A percentile compares a stretch with the other conserved stretches of the same genome.
These are phyloP conservation scores for Amanita jacksonii DNA, from an alignment of 768 basidiomycete genomes.

Conservation along the genomic window DNA sequence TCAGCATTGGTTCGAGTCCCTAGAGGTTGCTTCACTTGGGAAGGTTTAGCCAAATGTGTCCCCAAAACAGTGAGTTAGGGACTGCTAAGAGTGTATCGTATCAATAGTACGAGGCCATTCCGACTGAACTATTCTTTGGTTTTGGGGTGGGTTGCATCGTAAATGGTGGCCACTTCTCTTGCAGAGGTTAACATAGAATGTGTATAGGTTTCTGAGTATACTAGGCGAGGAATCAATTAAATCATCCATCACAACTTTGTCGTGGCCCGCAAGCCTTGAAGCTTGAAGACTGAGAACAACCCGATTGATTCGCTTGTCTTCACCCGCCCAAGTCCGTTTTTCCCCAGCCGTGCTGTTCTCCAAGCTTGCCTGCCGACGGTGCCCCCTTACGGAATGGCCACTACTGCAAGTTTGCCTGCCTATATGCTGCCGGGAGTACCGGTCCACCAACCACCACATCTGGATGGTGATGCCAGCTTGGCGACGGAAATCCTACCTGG, in stretches of 20 bases:
- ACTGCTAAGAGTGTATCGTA: no score
- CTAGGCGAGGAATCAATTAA: no score
- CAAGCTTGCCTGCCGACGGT: slow-evolving; percentile 16
- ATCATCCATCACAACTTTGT: slow-evolving; percentile 6
- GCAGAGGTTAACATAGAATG: no score
- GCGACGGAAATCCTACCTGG: slow-evolving; percentile 89
- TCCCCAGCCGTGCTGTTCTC: slow-evolving; percentile 18
- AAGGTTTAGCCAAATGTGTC: no score
- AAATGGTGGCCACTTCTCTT: no score
- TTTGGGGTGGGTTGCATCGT: no score
- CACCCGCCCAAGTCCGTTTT: slow-evolving; percentile 13
- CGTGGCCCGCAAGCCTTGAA: neutral
- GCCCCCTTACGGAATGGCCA: slow-evolving; percentile 44
- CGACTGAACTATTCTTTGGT: no score
- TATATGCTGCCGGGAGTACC: slow-evolving; percentile 67
- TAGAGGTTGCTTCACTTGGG: no score
- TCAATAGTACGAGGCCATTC: no score
- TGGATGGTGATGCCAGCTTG: slow-evolving; percentile 72
- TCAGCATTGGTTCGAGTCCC: no score
- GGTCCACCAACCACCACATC: slow-evolving; percentile 67
- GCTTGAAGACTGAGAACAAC: slow-evolving; percentile 3
- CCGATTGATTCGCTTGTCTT: slow-evolving; percentile 6
- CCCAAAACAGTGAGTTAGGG: no score
- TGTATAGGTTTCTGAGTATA: neutral
- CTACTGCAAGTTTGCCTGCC: slow-evolving; percentile 60